A percentile compares a stretch with the other conserved stretches of the same genome.
Evolutionary conservation across 768 basidiomycete genomes (phyloP).

Genomic region (Royoungia palumana): DNA sequence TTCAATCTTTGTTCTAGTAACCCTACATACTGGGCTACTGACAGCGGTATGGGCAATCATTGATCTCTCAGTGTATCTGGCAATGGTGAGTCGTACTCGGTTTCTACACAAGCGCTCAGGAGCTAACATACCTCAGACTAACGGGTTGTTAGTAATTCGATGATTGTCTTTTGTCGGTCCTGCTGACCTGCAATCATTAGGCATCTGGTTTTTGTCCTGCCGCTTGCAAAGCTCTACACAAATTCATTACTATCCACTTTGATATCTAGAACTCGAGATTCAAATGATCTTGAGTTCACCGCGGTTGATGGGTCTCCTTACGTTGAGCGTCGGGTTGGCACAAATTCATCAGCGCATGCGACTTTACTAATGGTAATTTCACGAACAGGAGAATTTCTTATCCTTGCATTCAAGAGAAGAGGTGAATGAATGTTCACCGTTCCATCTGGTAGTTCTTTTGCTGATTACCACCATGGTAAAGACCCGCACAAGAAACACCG

Average conservation of each 20-base stretch:
- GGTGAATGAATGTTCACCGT: slow-evolving; percentile 7
- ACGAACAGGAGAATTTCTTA: slow-evolving; percentile 10
- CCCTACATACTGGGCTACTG: slow-evolving; percentile 38
- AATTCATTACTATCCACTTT: slow-evolving; percentile 35
- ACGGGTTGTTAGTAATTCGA: slow-evolving; percentile 17
- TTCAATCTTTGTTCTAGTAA: slow-evolving; percentile 25
- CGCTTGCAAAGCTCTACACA: slow-evolving; percentile 35
- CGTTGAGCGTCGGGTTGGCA: slow-evolving; percentile 19
- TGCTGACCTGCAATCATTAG: slow-evolving; percentile 7
- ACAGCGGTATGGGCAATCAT: slow-evolving; percentile 37
- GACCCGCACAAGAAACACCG: slow-evolving; percentile 15
- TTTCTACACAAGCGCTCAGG: not conserved
- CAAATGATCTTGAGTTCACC: slow-evolving; percentile 16
- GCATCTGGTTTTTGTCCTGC: slow-evolving; percentile 31
- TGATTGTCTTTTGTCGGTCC: not conserved
- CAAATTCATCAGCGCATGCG: not conserved
- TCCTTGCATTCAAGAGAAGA: slow-evolving; percentile 10
- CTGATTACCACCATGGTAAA: not conserved
- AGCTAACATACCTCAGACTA: slow-evolving; percentile 17
- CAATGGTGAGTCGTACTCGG: slow-evolving; percentile 10
- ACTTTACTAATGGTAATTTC: not conserved
- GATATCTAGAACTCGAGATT: slow-evolving; percentile 27
- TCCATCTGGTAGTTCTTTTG: not conserved
- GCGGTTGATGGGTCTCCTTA: slow-evolving; percentile 23
- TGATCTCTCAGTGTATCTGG: slow-evolving; percentile 30